These are phyloP conservation scores for Gigaspora rosea DNA, from an alignment of 192 early-diverging fungal genomes.

Conservation along the genomic window DNA sequence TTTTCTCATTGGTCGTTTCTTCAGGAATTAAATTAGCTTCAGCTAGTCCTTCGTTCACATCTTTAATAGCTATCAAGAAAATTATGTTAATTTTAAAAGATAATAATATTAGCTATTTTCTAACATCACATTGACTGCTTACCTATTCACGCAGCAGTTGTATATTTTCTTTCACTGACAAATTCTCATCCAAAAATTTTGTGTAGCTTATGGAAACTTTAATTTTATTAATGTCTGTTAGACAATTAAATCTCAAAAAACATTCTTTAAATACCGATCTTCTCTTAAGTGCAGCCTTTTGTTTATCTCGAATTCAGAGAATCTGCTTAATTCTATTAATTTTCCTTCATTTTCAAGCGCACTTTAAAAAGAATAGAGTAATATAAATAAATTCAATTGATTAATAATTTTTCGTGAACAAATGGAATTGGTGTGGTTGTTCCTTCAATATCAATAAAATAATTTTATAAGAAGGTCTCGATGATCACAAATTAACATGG, in stretches of 20 bases:
- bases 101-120: background rate
- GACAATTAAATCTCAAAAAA: background rate
- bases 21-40: slow-evolving; percentile 47
- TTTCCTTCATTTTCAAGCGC: no score
- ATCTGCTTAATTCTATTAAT: no score
- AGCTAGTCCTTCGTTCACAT: slow-evolving; percentile 44
- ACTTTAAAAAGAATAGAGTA: no score
- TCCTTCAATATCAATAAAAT: slow-evolving; percentile 90
- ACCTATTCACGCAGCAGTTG: slow-evolving; percentile 56
- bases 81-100: background rate
- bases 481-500: no score
- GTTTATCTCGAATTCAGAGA: no score
- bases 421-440: slow-evolving; percentile 97
- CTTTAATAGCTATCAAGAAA: slow-evolving; percentile 42
- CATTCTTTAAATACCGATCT: no score
- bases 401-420: slow-evolving; percentile 84
- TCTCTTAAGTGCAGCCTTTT: no score
- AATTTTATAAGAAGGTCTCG: slow-evolving; percentile 50
- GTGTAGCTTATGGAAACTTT: slow-evolving; percentile 83
- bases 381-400: background rate
- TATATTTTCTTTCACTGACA: slow-evolving; percentile 47
- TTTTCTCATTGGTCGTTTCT: slow-evolving; percentile 30
- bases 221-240: background rate
- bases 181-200: slow-evolving; percentile 66
- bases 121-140: no score